phyloP scores from a whole-genome alignment of 768 basidiomycete species.

The Mycena vulgaris region DNA sequence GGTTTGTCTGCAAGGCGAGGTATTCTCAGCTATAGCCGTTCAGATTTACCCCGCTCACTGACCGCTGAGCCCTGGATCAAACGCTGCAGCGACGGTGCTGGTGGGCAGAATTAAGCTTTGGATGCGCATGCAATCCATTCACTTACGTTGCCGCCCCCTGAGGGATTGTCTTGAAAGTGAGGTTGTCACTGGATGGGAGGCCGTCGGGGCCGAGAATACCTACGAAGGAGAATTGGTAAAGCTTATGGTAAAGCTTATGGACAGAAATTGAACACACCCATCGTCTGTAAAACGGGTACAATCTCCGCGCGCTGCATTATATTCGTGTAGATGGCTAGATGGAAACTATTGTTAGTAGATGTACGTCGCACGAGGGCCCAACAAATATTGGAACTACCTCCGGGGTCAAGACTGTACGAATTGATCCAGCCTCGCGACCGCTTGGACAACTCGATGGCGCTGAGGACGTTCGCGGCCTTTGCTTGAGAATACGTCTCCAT shows the following conservation, averaged over 20 bases:
- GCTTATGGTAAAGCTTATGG: background rate
- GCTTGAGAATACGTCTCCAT: background rate
- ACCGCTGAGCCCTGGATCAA: background rate
- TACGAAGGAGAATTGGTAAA: background rate
- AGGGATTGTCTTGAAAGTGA: background rate
- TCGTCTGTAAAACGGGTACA: background rate
- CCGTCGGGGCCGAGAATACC: background rate
- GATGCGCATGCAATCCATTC: too few relatives aligned
- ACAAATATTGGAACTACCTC: background rate
- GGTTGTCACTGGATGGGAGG: background rate
- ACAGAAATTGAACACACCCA: background rate
- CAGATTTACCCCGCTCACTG: background rate
- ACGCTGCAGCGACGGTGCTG: too few relatives aligned
- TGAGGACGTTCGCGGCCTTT: background rate
- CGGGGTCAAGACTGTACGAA: constrained; percentile 4
- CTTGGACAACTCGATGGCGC: background rate
- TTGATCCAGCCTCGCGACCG: constrained; percentile 1
- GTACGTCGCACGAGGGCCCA: background rate
- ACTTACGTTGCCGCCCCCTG: too few relatives aligned
- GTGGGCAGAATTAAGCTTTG: too few relatives aligned
- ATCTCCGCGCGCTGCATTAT: background rate
- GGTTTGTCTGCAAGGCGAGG: background rate
- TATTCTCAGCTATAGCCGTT: background rate
- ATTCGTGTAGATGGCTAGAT: background rate
- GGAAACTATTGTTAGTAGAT: too few relatives aligned